Evolutionary conservation across 1,284 basidiomycete genomes (phyloP).

Genomic region (Malassezia yamatoensis): DNA sequence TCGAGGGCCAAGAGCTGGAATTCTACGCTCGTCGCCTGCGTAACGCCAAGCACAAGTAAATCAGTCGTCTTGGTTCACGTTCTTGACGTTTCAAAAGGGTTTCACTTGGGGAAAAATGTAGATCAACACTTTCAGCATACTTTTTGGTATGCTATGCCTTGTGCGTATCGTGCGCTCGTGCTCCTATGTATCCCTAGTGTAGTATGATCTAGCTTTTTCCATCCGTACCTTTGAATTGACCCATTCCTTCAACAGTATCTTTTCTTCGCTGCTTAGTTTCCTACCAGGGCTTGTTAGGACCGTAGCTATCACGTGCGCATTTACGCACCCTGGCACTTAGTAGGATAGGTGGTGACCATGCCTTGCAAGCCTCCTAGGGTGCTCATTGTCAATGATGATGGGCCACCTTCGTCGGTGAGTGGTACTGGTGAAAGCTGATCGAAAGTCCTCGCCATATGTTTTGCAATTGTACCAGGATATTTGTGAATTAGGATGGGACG

Average conservation of each 20-base stretch:
- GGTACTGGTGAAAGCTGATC: not conserved
- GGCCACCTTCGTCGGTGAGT: constrained; percentile 28
- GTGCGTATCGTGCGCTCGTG: not conserved
- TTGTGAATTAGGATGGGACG: constrained; percentile 30
- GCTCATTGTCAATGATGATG: constrained; percentile 45
- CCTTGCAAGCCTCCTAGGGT: constrained; percentile 14
- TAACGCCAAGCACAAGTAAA: constrained; percentile 38
- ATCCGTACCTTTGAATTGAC: constrained; percentile 16
- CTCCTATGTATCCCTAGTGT: constrained; percentile 9
- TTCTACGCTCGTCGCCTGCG: constrained; percentile 45
- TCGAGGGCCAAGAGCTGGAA: constrained; percentile 47
- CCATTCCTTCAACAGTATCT: not conserved
- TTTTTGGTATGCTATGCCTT: not conserved
- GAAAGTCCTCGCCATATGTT: constrained; percentile 34
- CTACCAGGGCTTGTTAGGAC: too few relatives aligned
- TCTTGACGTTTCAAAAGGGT: constrained; percentile 15
- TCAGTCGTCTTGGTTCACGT: not conserved
- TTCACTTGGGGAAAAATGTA: constrained; percentile 7
- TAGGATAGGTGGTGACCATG: too few relatives aligned
- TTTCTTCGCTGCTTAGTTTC: too few relatives aligned
- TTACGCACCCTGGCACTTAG: too few relatives aligned
- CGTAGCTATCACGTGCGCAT: too few relatives aligned
- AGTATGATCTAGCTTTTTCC: constrained; percentile 11
- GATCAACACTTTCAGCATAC: not conserved
- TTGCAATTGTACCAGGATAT: constrained; percentile 35